Conservation (phyloP, 345 rosid species). For the Populus deltoides region DNA sequence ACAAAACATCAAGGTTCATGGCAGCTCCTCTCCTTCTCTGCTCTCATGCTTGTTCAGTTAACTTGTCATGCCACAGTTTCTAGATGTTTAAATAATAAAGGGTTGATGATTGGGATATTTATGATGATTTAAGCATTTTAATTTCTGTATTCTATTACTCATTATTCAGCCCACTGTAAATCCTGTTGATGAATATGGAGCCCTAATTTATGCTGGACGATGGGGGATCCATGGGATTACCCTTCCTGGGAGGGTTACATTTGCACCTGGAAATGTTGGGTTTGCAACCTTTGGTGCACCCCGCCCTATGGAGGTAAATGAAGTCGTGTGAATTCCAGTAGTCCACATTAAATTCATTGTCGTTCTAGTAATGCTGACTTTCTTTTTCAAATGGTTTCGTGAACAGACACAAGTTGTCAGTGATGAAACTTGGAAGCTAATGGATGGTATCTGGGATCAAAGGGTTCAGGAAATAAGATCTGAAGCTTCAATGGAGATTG, state of each 20-base stretch:
- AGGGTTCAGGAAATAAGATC: conserved; percentile 64
- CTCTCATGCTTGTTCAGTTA: neutral
- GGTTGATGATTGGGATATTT: neutral
- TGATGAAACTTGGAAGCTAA: conserved; percentile 87
- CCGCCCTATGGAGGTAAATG: conserved; percentile 74
- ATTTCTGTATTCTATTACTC: conserved; percentile 8
- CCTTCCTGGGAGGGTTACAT: conserved; percentile 92
- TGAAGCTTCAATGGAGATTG: conserved; percentile 56
- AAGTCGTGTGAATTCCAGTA: neutral
- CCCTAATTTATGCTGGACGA: conserved; percentile 84
- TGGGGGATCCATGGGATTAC: conserved; percentile 88
- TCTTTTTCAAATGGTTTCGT: conserved; percentile 3
- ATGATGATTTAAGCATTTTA: neutral
- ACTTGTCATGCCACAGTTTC: neutral
- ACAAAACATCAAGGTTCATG: neutral
- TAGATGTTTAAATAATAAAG: neutral
- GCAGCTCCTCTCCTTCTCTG: neutral
- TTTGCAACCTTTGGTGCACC: conserved; percentile 92
- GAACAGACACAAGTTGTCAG: conserved; percentile 71
- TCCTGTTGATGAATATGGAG: conserved; percentile 81
- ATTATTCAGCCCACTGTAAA: conserved; percentile 55
- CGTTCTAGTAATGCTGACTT: neutral
- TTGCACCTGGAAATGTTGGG: conserved; percentile 92
- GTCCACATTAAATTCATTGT: neutral
- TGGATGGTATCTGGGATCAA: conserved; percentile 74